Evolutionary conservation across 495 filamentous ascomycete species (phyloP), one percentile per base, ranked within the genome.

Genomic region (Neurospora terricola): DNA sequence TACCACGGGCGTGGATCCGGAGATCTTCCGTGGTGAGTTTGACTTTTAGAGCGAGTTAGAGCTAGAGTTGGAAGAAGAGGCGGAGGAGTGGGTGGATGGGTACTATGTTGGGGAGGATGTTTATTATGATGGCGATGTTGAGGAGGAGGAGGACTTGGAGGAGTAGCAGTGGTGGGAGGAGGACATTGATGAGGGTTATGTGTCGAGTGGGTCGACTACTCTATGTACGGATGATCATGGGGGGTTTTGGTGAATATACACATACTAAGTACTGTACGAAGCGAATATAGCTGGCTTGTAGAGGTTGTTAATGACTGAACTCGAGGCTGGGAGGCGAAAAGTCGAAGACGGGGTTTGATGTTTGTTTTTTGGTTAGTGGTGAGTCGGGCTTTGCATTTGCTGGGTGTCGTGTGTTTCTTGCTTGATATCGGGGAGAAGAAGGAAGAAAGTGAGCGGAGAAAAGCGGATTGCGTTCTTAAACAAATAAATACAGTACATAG

Each of bases 1-100:
- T 8, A 89, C 91, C 48, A 87, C 91, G 4, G 94, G 93, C 38
- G 93, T 99, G 85, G 94, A 98, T 84, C 90, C 97, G 48, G 94
- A 97, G 78, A 84, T 88, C 18, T 98, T 98, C 86, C 87, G 95
- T 48, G 82, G 82, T 66, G 85, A 87, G 73, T 85, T 89, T 79
- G 87, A 89, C 40, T 89, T 89, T 76, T 86, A 62, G 54, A 62
- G 54, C 0, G 23, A 30, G 23, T 27, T 3, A 16, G 23, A 62
- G 6, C 6, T 30, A 21, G 43, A 21, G 68, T 0, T 12, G 5
- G 21, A 21, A 30, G 16, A 72, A 21, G 16, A 38, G 10, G 27
- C 0, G n/a, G 18, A 34, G 16, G n/a, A 21, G 54, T 62, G 1
- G 54, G 0, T 30, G 48, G 4, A 6, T 27, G 27, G 14, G 10